phyloP scores from a whole-genome alignment of 768 basidiomycete genomes.

The Auriscalpium vulgare region DNA sequence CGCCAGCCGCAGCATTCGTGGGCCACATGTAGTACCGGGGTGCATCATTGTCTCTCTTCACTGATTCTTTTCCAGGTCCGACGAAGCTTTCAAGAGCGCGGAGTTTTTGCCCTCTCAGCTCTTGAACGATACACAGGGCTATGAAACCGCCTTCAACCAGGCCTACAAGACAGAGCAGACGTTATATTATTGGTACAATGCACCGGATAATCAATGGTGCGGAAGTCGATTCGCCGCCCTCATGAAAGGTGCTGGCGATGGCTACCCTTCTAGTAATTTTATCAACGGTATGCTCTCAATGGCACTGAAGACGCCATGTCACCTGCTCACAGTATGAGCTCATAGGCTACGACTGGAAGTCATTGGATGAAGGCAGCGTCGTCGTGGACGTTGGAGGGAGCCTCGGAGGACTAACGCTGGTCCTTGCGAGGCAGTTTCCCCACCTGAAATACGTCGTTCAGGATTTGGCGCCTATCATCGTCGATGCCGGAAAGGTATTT shows the following conservation, averaged over 20 bases:
- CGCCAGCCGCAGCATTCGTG: slow-evolving; percentile 14
- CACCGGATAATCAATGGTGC: neutral
- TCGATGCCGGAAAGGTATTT: neutral
- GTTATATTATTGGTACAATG: neutral
- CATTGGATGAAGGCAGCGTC: slow-evolving; percentile 18
- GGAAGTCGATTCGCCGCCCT: neutral
- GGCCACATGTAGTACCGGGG: slow-evolving; percentile 6
- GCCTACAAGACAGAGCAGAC: neutral
- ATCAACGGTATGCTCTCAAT: neutral
- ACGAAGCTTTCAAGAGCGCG: slow-evolving; percentile 2
- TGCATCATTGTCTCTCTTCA: too few relatives aligned
- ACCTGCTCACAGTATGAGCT: neutral
- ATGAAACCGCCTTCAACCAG: neutral
- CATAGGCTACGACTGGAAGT: slow-evolving; percentile 29
- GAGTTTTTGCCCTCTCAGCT: neutral
- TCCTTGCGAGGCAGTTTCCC: slow-evolving; percentile 26
- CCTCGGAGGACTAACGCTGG: slow-evolving; percentile 29
- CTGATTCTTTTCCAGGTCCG: neutral
- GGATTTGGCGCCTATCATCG: slow-evolving; percentile 14
- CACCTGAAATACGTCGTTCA: slow-evolving; percentile 30
- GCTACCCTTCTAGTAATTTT: neutral
- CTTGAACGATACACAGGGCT: neutral
- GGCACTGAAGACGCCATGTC: too few relatives aligned
- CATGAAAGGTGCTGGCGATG: neutral
- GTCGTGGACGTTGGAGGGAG: slow-evolving; percentile 37